A percentile compares a stretch with the other conserved stretches of the same genome.
phyloP scores from a whole-genome alignment of 495 filamentous ascomycete species.

The Xylaria acuta region DNA sequence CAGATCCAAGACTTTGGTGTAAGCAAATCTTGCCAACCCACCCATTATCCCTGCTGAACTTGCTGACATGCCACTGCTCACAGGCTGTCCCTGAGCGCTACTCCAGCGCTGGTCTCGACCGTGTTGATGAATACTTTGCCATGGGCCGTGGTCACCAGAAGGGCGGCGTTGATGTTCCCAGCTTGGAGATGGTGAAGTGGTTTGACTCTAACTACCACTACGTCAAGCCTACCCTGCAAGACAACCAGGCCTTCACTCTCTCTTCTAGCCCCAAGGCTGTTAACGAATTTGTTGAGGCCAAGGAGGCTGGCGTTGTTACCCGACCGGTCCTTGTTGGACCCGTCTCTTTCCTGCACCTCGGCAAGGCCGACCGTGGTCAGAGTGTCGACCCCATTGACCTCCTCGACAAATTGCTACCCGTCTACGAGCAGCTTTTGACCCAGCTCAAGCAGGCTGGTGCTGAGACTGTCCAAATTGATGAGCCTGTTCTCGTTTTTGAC shows the following conservation, averaged over 20 bases:
- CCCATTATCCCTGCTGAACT: neutral
- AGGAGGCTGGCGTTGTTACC: slow-evolving; percentile 90
- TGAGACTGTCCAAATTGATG: slow-evolving; percentile 95
- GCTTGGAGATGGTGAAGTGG: slow-evolving; percentile 99
- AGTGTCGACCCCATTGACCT: slow-evolving; percentile 89
- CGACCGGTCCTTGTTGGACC: slow-evolving; percentile 94
- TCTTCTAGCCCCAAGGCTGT: slow-evolving; percentile 88
- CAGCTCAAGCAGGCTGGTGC: slow-evolving; percentile 95
- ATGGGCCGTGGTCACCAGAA: slow-evolving; percentile 99
- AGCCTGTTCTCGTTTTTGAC: slow-evolving; percentile 95
- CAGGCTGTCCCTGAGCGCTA: slow-evolving; percentile 91
- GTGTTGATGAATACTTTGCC: slow-evolving; percentile 97
- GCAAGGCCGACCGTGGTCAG: slow-evolving; percentile 95
- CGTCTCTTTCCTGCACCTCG: slow-evolving; percentile 94
- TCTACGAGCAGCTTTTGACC: slow-evolving; percentile 88
- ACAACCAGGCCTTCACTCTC: slow-evolving; percentile 95
- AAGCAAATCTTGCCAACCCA: slow-evolving; percentile 45
- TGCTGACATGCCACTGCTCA: slow-evolving; percentile 29
- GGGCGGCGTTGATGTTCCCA: slow-evolving; percentile 88
- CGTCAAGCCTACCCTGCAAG: slow-evolving; percentile 96
- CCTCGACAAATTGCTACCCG: slow-evolving; percentile 86
- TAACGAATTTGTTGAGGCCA: slow-evolving; percentile 91
- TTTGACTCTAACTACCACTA: slow-evolving; percentile 99
- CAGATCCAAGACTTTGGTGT: slow-evolving; percentile 99
- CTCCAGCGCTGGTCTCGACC: slow-evolving; percentile 79